Evolutionary conservation across 208 protist genomes (phyloP), one percentile per base, ranked within the genome.

Genomic region (Leishmania aethiopica): DNA sequence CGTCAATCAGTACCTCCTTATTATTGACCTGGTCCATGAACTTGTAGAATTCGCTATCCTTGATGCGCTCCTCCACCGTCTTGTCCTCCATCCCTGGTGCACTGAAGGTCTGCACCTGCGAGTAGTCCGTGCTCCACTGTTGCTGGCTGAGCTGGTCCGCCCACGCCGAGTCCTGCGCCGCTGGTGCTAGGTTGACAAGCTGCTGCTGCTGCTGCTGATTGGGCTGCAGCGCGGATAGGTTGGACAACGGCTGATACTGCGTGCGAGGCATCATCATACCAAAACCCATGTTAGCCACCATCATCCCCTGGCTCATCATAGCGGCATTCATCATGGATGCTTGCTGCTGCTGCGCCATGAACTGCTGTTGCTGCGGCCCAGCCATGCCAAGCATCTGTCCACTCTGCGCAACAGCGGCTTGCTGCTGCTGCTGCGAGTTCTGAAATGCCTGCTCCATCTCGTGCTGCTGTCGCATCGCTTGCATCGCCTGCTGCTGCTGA

Each of bases 11-110:
- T 25, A 97, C 51, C 76, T 96, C 89, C 64, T 87, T 88, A 71
- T 89, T 94, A 59, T 87, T 86, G 45, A 97, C 84, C 67, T 90
- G 84, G 72, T 95, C 92, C 94, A 97, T 97, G 69, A 97, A 97
- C 66, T 86, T 82, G 84, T 91, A 95, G 84, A 97, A 97, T 75
- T 90, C 82, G 53, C 88, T 93, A 8, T 91, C 86, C 84, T 90
- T 86, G 6, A 92, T 89, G 42, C 92, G 86, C 73, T 95, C 90
- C 83, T 91, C 92, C 82, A 93, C 82, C 28, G 91, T 88, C 59
- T 88, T 66, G 72, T 84, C 78, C 42, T 86, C 64, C 71, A 90
- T 75, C 35, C 91, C 91, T 3, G 90, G 89, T 45, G 90, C 45
- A 53, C 55, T 85, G 82, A 93, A 94, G 37, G 85, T 90, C 80